Percentiles rank a stretch among this genome's conserved stretches.
Conservation (phyloP, 352 stramenopile species). For the Phytopythium delawarense region DNA sequence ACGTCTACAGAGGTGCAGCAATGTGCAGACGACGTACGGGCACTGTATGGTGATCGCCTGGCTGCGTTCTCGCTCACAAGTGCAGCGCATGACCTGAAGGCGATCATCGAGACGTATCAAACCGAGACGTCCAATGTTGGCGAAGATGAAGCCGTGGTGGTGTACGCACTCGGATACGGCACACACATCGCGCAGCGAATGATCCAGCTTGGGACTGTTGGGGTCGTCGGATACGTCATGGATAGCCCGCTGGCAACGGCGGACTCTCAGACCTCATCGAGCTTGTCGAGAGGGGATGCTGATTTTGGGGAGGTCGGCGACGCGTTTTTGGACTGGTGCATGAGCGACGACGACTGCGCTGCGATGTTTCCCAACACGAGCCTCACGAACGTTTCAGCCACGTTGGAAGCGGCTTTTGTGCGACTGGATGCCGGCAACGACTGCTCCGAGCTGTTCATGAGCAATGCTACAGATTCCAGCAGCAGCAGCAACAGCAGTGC, state of each 20-base stretch:
- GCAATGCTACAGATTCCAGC: background rate
- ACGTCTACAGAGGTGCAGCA: slow-evolving; percentile 3
- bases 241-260: slow-evolving; percentile 39
- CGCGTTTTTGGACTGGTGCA: slow-evolving; percentile 44
- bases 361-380: slow-evolving; percentile 27
- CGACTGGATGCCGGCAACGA: slow-evolving; percentile 29
- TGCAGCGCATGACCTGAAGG: slow-evolving; percentile 52
- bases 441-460: slow-evolving; percentile 21
- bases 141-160: slow-evolving; percentile 22
- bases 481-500: slow-evolving; percentile 9
- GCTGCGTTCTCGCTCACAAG: slow-evolving; percentile 66
- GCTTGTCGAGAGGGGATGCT: slow-evolving; percentile 30
- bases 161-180: slow-evolving; percentile 74
- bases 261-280: slow-evolving; percentile 5
- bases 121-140: slow-evolving; percentile 1
- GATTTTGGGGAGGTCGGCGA: slow-evolving; percentile 38
- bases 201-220: slow-evolving; percentile 44
- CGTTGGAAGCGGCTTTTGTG: slow-evolving; percentile 31
- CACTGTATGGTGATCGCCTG: slow-evolving; percentile 21
- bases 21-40: slow-evolving; percentile 15
- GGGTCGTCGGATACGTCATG: slow-evolving; percentile 56
- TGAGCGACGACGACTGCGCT: slow-evolving; percentile 36
- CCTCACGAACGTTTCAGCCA: slow-evolving; percentile 22
- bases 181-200: slow-evolving; percentile 57
- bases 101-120: slow-evolving; percentile 46